phyloP scores from a whole-genome alignment of 208 protist species.

The Crithidia acanthocephali region DNA sequence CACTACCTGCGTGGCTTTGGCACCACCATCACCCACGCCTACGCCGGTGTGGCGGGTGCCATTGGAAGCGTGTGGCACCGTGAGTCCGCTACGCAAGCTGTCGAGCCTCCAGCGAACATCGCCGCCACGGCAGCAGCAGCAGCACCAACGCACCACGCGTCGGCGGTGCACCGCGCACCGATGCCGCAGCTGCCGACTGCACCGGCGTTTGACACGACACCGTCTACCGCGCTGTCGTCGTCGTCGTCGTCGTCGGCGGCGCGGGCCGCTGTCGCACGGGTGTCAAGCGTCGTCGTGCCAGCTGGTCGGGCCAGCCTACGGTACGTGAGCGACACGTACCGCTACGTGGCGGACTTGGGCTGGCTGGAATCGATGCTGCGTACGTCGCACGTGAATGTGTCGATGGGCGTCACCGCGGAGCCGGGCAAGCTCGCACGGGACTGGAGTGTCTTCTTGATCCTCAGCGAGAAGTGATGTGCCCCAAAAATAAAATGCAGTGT shows the following conservation, averaged over 20 bases:
- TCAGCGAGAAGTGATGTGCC: conserved; percentile 38
- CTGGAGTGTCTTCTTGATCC: conserved; percentile 50
- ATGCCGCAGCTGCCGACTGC: not conserved
- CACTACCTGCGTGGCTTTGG: conserved; percentile 28
- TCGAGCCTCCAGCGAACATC: too few relatives aligned
- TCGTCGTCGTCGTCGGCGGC: not conserved
- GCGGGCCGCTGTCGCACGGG: too few relatives aligned
- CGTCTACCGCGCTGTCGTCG: conserved; percentile 7
- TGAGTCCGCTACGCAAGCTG: too few relatives aligned
- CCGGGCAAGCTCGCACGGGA: conserved; percentile 15
- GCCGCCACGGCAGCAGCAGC: too few relatives aligned
- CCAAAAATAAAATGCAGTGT: too few relatives aligned
- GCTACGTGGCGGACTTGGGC: conserved; percentile 19
- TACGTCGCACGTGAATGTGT: conserved; percentile 58
- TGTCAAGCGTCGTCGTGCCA: conserved; percentile 13
- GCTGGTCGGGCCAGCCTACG: conserved; percentile 16
- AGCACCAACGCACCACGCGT: not conserved
- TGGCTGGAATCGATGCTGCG: conserved; percentile 42
- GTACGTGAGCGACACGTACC: conserved; percentile 17
- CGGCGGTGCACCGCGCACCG: not conserved
- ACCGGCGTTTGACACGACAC: not conserved
- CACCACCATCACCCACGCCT: conserved; percentile 22
- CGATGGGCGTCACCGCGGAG: conserved; percentile 43
- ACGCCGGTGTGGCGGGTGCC: conserved; percentile 9
- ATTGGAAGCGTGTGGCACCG: conserved; percentile 5